Evolutionary conservation across 768 basidiomycete genomes (phyloP), one percentile per base, ranked within the genome.

Genomic region (Lentinus tigrinus): DNA sequence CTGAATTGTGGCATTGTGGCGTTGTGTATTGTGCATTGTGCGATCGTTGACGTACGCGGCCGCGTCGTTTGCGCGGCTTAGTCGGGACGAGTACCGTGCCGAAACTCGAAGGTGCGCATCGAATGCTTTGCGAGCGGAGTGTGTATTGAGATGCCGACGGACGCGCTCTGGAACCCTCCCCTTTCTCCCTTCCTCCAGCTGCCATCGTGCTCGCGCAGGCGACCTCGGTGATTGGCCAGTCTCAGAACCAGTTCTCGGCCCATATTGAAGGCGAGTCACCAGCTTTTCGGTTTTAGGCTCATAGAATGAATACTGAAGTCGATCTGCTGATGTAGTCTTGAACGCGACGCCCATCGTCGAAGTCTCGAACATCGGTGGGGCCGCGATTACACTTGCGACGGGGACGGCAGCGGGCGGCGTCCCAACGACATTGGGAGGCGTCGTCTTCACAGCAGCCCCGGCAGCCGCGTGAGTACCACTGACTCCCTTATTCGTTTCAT

Each of bases 321-420:
- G 5, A 2, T 46, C 6, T 23, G 21, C 23, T 21, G 1, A 10
- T 19, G 36, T 21, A 24, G 38, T 19, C 34, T 10, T 62, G 14
- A 63, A 49, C 55, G 59, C 58, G 26, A 56, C 60, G 8, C 63
- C 65, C 34, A 42, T 69, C 43, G 66, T 67, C 26, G 60, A 66
- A 54, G 63, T 64, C 3, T 61, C 63, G 9, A 61, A 60, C 57
- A 53, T 65, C 40, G 62, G 60, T 54, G 66, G 64, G 0, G 47
- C 54, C 34, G 66, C 62, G 31, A 56, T 65, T 56, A 67, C 66
- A 19, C 52, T 67, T 39, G 65, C 65, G 34, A 66, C 65, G 6
- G 37, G 37, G 17, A 46, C 59, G 9, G 63, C 60, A 21, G 44
- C 47, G 2, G 38, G 47, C 16, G 34, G 26, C 39, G 23, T 7